phyloP scores from a whole-genome alignment of 2,329 filamentous ascomycete genomes.

The Gyromitra esculenta region DNA sequence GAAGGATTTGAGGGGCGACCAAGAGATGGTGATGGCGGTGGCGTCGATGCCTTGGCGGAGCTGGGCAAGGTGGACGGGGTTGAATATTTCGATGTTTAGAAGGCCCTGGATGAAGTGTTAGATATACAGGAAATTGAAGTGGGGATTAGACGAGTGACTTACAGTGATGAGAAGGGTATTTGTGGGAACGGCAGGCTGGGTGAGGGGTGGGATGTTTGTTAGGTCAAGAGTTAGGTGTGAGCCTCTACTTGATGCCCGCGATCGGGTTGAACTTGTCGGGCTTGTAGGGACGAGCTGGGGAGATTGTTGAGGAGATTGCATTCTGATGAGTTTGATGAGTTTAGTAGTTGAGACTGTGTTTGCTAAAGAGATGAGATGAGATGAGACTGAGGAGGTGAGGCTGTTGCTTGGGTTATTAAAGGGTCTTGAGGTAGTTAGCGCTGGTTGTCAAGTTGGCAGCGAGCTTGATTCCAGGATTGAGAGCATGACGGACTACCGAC shows the following conservation, averaged over 20 bases:
- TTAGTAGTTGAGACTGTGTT: background rate
- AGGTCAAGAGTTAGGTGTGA: slow-evolving; percentile 74
- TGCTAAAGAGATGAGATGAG: background rate
- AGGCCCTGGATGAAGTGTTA: slow-evolving; percentile 67
- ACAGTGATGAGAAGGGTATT: slow-evolving; percentile 85
- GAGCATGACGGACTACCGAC: slow-evolving; percentile 1
- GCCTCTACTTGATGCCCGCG: slow-evolving; percentile 54
- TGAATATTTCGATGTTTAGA: slow-evolving; percentile 76
- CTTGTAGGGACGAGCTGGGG: slow-evolving; percentile 34
- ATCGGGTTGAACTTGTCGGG: slow-evolving; percentile 42
- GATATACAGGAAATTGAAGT: slow-evolving; percentile 9
- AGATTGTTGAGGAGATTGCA: slow-evolving; percentile 50
- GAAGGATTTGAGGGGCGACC: slow-evolving; percentile 83
- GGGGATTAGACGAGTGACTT: slow-evolving; percentile 53
- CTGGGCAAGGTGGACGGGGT: slow-evolving; percentile 75
- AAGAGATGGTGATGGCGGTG: slow-evolving; percentile 78
- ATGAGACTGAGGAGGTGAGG: too few relatives aligned
- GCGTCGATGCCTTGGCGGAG: slow-evolving; percentile 76
- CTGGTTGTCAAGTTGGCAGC: background rate
- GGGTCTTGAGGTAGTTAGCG: slow-evolving; percentile 23
- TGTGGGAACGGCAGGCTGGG: slow-evolving; percentile 76
- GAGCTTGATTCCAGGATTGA: slow-evolving; percentile 2
- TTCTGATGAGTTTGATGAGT: slow-evolving; percentile 20
- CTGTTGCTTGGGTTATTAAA: background rate
- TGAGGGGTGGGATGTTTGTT: slow-evolving; percentile 74